A percentile compares a stretch with the other conserved stretches of the same genome.
phyloP scores from a whole-genome alignment of 106 monocot species.

The Chionographis japonica region DNA sequence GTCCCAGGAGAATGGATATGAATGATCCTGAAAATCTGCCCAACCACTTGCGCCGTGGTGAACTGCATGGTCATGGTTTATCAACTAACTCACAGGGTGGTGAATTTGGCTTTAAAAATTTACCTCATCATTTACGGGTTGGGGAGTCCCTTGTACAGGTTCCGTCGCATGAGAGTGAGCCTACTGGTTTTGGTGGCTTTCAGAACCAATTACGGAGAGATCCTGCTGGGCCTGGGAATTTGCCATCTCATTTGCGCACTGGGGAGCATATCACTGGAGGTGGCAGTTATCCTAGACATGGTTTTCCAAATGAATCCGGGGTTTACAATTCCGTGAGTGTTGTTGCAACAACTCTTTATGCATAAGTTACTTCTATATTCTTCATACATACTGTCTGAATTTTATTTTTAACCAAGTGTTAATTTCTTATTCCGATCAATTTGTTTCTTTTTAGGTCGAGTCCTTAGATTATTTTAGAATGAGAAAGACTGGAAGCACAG shows the following conservation, averaged over 20 bases:
- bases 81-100: background rate
- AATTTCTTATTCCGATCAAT: background rate
- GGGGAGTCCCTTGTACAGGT: constrained; percentile 12
- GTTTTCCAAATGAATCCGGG: constrained; percentile 16
- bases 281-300: constrained; percentile 11
- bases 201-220: background rate
- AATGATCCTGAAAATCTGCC: constrained; percentile 23
- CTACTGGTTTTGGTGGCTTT: constrained; percentile 17
- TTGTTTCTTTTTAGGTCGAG: constrained; percentile 25
- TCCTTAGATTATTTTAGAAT: constrained; percentile 49
- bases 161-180: constrained; percentile 6
- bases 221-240: constrained; percentile 30
- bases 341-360: background rate
- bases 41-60: constrained; percentile 22
- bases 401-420: background rate
- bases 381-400: background rate
- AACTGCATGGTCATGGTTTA: constrained; percentile 1
- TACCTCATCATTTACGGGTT: constrained; percentile 10
- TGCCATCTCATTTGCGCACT: background rate
- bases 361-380: background rate
- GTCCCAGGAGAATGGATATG: constrained; percentile 5
- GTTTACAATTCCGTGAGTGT: constrained; percentile 25
- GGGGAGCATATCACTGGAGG: background rate
- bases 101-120: constrained; percentile 14
- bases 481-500: constrained; percentile 48